These are phyloP conservation scores for Ceratocystiopsis sp. DNA, from an alignment of 2,329 filamentous ascomycete species.

Conservation along the genomic window DNA sequence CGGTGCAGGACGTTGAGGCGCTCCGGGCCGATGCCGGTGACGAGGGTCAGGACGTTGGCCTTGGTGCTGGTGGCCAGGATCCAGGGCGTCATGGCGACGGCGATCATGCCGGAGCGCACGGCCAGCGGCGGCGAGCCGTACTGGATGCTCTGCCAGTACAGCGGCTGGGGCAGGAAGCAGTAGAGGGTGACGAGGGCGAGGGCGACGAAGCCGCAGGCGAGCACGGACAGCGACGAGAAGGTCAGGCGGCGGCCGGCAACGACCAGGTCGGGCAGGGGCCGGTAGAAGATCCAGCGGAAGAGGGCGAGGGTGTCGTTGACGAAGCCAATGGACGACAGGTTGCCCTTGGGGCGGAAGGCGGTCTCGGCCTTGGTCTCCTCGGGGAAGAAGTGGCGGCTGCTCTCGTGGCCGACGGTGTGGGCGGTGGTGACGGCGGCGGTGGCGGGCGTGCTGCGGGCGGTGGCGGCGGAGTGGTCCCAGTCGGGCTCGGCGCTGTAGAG, in stretches of 20 bases:
- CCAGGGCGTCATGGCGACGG: conserved; percentile 84
- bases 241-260: conserved; percentile 53
- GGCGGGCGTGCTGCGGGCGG: conserved; percentile 22
- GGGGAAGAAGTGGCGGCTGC: conserved; percentile 59
- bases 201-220: conserved; percentile 49
- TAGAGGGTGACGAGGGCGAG: conserved; percentile 62
- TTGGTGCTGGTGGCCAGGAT: conserved; percentile 83
- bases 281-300: conserved; percentile 77
- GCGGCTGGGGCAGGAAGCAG: conserved; percentile 70
- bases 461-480: conserved; percentile 25
- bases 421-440: background rate
- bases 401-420: conserved; percentile 21
- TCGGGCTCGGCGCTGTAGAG: conserved; percentile 34
- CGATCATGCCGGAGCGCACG: conserved; percentile 77
- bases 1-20: conserved; percentile 83
- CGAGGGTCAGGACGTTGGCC: conserved; percentile 63
- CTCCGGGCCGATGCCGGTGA: conserved; percentile 86
- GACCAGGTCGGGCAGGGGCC: conserved; percentile 59
- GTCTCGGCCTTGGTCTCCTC: conserved; percentile 38
- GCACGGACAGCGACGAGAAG: conserved; percentile 63
- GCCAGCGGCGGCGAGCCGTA: conserved; percentile 80
- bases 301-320: conserved; percentile 70
- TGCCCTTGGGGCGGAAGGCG: conserved; percentile 46
- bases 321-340: conserved; percentile 55
- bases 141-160: conserved; percentile 76